Conservation (phyloP, 768 basidiomycete species). For the Neoboletus subvelutipes region DNA sequence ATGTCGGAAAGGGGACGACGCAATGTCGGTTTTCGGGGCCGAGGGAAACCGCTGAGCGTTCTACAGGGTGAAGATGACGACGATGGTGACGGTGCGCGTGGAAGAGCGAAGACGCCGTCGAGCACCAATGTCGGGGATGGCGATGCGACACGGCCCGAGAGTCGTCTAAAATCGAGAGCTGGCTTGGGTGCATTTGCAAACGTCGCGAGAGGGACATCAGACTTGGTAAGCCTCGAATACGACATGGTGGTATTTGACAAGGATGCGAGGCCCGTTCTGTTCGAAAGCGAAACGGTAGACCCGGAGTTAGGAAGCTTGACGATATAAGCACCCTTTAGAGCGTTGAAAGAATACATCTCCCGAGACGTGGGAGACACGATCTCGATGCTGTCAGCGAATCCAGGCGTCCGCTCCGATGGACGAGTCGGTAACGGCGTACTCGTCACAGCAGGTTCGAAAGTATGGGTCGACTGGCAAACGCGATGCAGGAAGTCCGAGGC, state of each 20-base stretch:
- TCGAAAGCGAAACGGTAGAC: not conserved
- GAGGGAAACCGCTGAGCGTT: not conserved
- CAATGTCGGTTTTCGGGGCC: slow-evolving; percentile 2
- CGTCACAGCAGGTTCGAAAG: slow-evolving; percentile 15
- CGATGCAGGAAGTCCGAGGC: not conserved
- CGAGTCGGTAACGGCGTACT: slow-evolving; percentile 19
- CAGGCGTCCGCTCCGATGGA: not conserved
- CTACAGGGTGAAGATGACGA: not conserved
- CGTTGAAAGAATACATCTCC: slow-evolving; percentile 4
- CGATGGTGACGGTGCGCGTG: not conserved
- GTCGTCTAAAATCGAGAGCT: not conserved
- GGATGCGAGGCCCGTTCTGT: not conserved
- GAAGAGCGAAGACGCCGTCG: slow-evolving; percentile 24
- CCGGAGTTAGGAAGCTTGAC: slow-evolving; percentile 18
- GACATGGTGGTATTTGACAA: not conserved
- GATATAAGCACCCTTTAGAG: not conserved
- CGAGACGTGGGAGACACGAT: slow-evolving; percentile 6
- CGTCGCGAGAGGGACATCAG: not conserved
- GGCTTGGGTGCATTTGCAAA: not conserved
- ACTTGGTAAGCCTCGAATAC: not conserved
- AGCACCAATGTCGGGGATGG: slow-evolving; percentile 20
- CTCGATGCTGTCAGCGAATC: not conserved
- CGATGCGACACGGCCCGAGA: not conserved
- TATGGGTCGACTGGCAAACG: not conserved
- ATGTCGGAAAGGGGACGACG: not conserved